phyloP scores from a whole-genome alignment of 805 yeast genomes.

The Candida golubevii region DNA sequence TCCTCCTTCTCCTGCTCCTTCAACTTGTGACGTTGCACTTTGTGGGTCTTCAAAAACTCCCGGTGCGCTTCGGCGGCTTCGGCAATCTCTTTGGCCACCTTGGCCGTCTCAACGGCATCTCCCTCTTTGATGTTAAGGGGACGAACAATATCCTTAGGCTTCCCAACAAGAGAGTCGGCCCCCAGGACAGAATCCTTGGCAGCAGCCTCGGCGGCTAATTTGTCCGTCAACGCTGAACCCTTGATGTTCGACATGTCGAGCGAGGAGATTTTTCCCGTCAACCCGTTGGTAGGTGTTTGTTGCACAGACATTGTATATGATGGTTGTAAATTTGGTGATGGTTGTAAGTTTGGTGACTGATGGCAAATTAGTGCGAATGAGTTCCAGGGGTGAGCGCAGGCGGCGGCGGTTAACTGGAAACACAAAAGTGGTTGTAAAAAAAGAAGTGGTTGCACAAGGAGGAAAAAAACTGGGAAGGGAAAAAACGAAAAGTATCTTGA shows the following conservation, averaged over 20 bases:
- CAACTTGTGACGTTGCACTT: conserved; percentile 66
- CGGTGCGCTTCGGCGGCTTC: conserved; percentile 40
- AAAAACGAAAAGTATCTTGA: background rate
- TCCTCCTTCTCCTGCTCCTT: conserved; percentile 80
- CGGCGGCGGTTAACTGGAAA: conserved; percentile 1
- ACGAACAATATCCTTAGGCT: conserved; percentile 19
- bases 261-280: conserved; percentile 40
- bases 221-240: conserved; percentile 39
- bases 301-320: conserved; percentile 13
- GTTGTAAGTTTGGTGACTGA: background rate
- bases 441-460: background rate
- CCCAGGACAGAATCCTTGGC: conserved; percentile 13
- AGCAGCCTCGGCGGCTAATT: conserved; percentile 36
- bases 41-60: conserved; percentile 56
- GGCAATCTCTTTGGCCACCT: conserved; percentile 22
- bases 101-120: conserved; percentile 18
- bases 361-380: background rate
- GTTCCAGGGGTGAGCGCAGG: conserved; percentile 1
- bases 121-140: conserved; percentile 18
- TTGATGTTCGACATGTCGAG: conserved; percentile 32
- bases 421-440: background rate
- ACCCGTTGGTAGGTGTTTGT: conserved; percentile 49
- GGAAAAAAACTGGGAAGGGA: background rate
- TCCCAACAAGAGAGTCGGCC: conserved; percentile 18
- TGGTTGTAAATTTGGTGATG: background rate